Base-by-base conservation (phyloP, 2,329 filamentous ascomycete species). In the Stachybotrys chartarum region DNA sequence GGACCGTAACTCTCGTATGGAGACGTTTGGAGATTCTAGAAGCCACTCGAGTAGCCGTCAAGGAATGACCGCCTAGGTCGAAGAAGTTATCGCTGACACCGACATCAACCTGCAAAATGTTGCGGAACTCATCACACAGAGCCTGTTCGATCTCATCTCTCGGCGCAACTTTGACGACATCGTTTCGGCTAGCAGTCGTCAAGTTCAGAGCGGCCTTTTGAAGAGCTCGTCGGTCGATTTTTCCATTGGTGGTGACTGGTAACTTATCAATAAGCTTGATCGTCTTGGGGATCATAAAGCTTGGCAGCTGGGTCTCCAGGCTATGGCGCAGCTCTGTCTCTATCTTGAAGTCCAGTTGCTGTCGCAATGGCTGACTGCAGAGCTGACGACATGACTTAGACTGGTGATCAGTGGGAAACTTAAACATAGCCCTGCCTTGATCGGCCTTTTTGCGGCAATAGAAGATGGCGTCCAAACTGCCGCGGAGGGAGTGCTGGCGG, bases 71-170 rank as follows among this genome's bases (percentile, higher is more conserved):
- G 8, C 77, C 77, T 0, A 77, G 68, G 0, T 67, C 67, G 67
- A 79, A 78, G 63, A 80, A 79, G 63, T 72, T 76, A 58, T 78
- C 72, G 5, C 74, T 69, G 5, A 68, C 57, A 7, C 70, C 68
- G 30, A 78, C 72, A 4, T 63, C 59, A 3, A 72, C 58, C 7
- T 60, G 60, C 7, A 77, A 64, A 0, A 74, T 46, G 10, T 44
- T 18, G 18, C n/a, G 6, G 16, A 50, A 50, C n/a, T 50, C 47
- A 8, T 50, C 47, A 30, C 47, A 50, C 10, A 50, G 47, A 24
- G 24, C 24, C 24, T 24, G 24, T 24, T 24, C 24, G 50, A 51
- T 31, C 30, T 35, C 30, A 32, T 10, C n/a, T 32, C 50, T 16
- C 14, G 30, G 10, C 39, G 50, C 50, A 51, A 8, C 11, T 51